These are phyloP conservation scores for Fusarium clavum DNA, from an alignment of 2,329 filamentous ascomycete genomes.

Conservation along the genomic window DNA sequence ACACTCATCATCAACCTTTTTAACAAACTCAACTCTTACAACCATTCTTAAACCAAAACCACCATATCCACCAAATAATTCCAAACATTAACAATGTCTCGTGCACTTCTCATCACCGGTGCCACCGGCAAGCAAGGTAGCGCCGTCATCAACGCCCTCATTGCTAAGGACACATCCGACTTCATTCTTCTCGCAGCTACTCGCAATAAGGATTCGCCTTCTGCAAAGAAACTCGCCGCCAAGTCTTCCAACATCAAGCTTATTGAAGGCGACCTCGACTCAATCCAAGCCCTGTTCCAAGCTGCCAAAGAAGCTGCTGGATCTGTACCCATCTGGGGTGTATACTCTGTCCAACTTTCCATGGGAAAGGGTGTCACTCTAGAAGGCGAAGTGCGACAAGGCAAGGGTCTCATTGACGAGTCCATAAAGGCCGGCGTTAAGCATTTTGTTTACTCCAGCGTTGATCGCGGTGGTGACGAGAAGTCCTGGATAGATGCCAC, in stretches of 20 bases:
- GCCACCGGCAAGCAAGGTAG: conserved; percentile 35
- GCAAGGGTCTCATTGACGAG: conserved; percentile 31
- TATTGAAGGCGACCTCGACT: conserved; percentile 18
- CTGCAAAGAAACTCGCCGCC: conserved; percentile 8
- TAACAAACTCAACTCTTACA: rapidly evolving
- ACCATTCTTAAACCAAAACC: too few species aligned
- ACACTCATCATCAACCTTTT: neutral
- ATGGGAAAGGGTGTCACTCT: conserved; percentile 27
- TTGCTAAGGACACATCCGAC: conserved; percentile 11
- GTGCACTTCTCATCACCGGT: conserved; percentile 29
- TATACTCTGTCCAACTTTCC: conserved; percentile 32
- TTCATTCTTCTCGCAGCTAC: conserved; percentile 29
- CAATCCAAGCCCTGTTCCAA: conserved; percentile 20
- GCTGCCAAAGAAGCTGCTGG: conserved; percentile 27
- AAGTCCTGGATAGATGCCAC: conserved; percentile 42
- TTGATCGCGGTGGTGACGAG: conserved; percentile 45
- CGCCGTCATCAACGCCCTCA: conserved; percentile 23
- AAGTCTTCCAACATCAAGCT: conserved; percentile 20
- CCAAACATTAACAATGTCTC: conserved; percentile 15
- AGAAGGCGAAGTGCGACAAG: conserved; percentile 23
- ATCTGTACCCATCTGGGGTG: conserved; percentile 22
- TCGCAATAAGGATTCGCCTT: conserved; percentile 15
- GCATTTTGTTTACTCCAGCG: conserved; percentile 49
- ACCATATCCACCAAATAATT: neutral
- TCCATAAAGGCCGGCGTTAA: conserved; percentile 14